Conservation (phyloP, 345 rosid genomes). For the Hirschfeldia incana region DNA sequence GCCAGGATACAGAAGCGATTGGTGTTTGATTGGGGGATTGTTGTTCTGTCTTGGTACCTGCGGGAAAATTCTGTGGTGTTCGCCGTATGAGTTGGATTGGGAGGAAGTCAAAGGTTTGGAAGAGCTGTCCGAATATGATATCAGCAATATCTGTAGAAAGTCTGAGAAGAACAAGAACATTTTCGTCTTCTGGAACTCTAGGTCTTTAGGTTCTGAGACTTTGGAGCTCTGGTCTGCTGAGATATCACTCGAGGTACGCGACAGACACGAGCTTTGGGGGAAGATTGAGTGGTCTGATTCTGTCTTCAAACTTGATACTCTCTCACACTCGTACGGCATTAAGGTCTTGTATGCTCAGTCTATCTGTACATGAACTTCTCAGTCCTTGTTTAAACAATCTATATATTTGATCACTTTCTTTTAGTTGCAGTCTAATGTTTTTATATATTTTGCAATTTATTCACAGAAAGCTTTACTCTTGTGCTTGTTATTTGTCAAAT, state of each 20-base stretch:
- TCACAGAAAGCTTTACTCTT: background rate
- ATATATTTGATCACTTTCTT: too few relatives aligned
- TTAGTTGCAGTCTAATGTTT: background rate
- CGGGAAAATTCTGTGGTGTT: conserved; percentile 9
- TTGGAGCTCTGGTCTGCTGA: conserved; percentile 6
- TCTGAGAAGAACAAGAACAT: background rate
- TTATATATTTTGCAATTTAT: background rate
- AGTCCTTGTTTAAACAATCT: background rate
- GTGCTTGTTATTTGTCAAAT: too few relatives aligned
- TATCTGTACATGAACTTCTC: background rate
- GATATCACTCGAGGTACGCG: background rate
- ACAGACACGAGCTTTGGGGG: background rate
- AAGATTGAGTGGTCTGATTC: background rate
- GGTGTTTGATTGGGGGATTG: background rate
- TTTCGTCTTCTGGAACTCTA: background rate
- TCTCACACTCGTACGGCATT: too few relatives aligned
- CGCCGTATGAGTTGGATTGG: background rate
- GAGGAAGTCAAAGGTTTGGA: conserved; percentile 18
- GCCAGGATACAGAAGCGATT: background rate
- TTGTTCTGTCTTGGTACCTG: background rate
- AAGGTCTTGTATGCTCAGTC: background rate
- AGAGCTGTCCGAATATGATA: background rate
- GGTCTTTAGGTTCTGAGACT: background rate
- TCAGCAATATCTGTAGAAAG: background rate
- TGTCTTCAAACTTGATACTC: background rate